phyloP scores from a whole-genome alignment of 345 rosid genomes.

The Pistacia vera region DNA sequence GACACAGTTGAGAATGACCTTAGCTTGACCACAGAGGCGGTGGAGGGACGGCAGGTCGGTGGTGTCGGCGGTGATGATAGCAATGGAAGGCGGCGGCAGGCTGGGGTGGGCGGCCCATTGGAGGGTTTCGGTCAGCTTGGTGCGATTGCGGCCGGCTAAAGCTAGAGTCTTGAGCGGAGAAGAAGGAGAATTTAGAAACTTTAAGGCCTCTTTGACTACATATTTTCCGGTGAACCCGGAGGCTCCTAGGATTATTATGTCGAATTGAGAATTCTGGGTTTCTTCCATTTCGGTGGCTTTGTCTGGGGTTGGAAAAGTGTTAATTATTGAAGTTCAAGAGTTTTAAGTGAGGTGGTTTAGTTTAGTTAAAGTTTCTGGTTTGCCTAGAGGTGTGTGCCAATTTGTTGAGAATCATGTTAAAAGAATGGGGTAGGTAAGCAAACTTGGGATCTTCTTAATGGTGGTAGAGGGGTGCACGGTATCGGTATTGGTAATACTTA shows the following conservation, averaged over 20 bases:
- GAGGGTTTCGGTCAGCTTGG: constrained; percentile 59
- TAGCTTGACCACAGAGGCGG: constrained; percentile 63
- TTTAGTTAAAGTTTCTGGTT: too few species aligned
- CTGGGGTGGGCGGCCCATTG: constrained; percentile 74
- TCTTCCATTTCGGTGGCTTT: constrained; percentile 16
- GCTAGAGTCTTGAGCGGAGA: constrained; percentile 74
- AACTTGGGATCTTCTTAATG: too few species aligned
- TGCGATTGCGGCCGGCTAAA: constrained; percentile 76
- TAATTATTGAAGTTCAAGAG: too few species aligned
- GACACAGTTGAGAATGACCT: constrained; percentile 80
- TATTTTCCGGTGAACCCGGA: constrained; percentile 82
- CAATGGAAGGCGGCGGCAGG: constrained; percentile 56
- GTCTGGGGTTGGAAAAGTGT: neutral
- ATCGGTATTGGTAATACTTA: too few species aligned
- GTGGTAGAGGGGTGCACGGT: too few species aligned
- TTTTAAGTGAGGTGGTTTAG: too few species aligned
- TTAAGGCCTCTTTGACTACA: constrained; percentile 73
- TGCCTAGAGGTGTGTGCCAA: neutral
- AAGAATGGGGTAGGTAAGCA: too few species aligned
- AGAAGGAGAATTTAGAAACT: constrained; percentile 53
- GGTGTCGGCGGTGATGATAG: constrained; percentile 71
- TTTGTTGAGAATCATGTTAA: too few species aligned
- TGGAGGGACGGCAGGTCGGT: constrained; percentile 73
- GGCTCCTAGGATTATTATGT: constrained; percentile 71
- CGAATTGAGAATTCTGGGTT: constrained; percentile 36